A percentile compares a stretch with the other conserved stretches of the same genome.
Evolutionary conservation across 148 eudicot genomes (phyloP).

Genomic region (Rhododendron ferrugineum): DNA sequence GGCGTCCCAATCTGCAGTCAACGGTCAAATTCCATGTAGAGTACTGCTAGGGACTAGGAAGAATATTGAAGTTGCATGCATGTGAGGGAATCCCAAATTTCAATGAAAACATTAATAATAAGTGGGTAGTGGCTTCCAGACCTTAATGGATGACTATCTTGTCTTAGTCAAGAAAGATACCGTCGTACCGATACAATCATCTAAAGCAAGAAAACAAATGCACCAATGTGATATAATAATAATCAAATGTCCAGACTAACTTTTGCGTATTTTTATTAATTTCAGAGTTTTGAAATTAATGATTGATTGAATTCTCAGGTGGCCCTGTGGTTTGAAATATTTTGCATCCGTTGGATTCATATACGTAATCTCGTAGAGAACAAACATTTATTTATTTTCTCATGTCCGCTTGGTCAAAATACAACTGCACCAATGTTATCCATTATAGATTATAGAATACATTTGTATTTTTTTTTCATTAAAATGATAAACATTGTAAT

Average conservation of each 20-base stretch:
- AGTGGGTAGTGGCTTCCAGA: not conserved
- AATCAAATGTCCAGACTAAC: no score
- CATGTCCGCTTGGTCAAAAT: not conserved
- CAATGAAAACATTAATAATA: not conserved
- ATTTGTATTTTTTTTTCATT: no score
- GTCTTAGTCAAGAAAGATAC: not conserved
- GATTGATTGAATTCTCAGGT: no score
- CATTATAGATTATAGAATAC: no score
- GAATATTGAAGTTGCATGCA: constrained; percentile 1
- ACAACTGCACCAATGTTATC: not conserved
- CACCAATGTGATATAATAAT: not conserved
- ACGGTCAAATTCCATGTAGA: not conserved
- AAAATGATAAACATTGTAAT: no score
- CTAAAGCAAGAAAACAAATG: not conserved
- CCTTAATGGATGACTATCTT: not conserved
- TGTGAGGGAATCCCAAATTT: not conserved
- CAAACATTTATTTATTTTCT: no score
- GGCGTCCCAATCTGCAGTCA: not conserved
- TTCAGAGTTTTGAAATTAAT: no score
- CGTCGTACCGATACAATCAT: not conserved
- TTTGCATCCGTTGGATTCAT: no score
- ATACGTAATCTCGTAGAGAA: not conserved
- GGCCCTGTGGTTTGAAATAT: no score
- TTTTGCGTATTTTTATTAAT: no score
- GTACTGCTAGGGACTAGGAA: not conserved